Base-by-base conservation (phyloP, 257 asterid genomes). In the Lavandula angustifolia region DNA sequence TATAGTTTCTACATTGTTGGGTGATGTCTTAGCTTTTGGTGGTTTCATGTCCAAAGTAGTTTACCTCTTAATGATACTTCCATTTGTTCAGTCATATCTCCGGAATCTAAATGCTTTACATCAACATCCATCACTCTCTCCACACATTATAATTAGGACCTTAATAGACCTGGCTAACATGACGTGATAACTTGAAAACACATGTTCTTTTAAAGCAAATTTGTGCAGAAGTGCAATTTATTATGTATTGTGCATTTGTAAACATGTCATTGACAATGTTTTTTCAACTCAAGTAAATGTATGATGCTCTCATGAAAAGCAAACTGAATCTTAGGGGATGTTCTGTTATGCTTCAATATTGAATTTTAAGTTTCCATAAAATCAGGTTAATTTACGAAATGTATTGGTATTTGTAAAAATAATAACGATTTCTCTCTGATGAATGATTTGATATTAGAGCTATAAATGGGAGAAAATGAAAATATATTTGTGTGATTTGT, bases 31-130 rank as follows among this genome's bases (percentile, higher is more conserved):
- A 12, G 7, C 40, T 43, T 44, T 43, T 18, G 3, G 6, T 10
- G 11, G 31, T 33, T 34, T 9, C 40, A 38, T 38, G 6, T 35
- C 7, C 35, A 51, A 9, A 29, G 13, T 40, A 22, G 31, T 49
- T 51, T 41, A 50, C 46, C 41, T 68, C 16, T 31, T n/a, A 54
- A 48, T 70, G 64, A 33, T 70, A 50, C 70, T 66, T 71, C 50
- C 60, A 43, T 6, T 51, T 53, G 52, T 51, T 71, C 64, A 50
- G 50, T 72, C 53, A 32, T 63, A 55, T 42, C 55, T 58, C 66
- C 64, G 22, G 29, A 60, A 50, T 60, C 17, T 8, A 17, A 22
- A 60, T 66, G 44, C 49, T 50, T 17, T 29, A 31, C 40, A 44
- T 58, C 34, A 42, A 50, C 37, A 42, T 64, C 73, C 66, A 33